Evolutionary conservation across 179 eudicot genomes (phyloP).

Genomic region (Spinacia oleracea): DNA sequence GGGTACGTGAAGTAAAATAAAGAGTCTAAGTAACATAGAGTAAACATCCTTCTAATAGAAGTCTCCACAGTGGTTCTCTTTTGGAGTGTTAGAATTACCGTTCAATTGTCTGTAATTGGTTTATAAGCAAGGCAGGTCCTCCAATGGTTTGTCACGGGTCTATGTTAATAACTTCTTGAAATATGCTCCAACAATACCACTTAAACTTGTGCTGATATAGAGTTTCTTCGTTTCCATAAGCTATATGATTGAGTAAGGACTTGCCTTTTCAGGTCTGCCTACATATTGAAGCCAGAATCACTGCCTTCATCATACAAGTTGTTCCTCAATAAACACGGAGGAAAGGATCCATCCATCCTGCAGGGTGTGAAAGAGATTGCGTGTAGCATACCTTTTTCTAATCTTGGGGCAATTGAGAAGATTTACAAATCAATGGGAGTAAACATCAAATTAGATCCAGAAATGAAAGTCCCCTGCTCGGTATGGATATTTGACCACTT

Average conservation of each 20-base stretch:
- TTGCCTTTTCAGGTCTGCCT: conserved; percentile 79
- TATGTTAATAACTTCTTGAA: neutral
- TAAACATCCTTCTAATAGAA: neutral
- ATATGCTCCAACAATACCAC: neutral
- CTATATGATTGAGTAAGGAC: conserved; percentile 19
- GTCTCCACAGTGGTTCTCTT: neutral
- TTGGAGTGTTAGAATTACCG: neutral
- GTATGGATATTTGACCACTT: conserved; percentile 40
- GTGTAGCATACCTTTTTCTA: conserved; percentile 60
- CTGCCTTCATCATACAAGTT: conserved; percentile 84
- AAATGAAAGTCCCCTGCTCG: conserved; percentile 94
- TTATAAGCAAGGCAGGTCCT: neutral
- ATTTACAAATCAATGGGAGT: conserved; percentile 62
- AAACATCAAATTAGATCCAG: conserved; percentile 69
- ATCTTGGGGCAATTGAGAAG: conserved; percentile 66
- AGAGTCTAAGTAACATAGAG: too few species aligned
- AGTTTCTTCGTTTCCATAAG: neutral
- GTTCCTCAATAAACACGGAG: conserved; percentile 96
- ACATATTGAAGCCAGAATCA: conserved; percentile 85
- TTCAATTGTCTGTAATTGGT: neutral
- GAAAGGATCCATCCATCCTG: conserved; percentile 63
- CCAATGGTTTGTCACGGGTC: neutral
- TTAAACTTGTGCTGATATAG: conserved; percentile 3
- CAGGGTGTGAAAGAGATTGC: conserved; percentile 73
- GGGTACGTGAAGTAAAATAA: too few species aligned